These are phyloP conservation scores for Salix udensis DNA, from an alignment of 345 rosid species.

Conservation along the genomic window DNA sequence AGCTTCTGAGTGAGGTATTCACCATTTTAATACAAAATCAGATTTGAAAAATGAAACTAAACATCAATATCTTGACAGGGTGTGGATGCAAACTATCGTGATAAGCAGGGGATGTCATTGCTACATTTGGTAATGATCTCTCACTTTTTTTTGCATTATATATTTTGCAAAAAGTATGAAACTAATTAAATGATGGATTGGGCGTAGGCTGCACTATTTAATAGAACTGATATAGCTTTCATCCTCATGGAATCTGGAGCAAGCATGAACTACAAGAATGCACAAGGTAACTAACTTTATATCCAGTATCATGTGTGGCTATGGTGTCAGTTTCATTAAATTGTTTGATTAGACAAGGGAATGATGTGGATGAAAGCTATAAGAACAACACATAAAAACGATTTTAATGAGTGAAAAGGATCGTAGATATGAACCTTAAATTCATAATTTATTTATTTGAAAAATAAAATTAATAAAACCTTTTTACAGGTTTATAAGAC, in stretches of 20 bases:
- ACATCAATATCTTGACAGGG: constrained; percentile 47
- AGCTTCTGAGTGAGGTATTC: constrained; percentile 74
- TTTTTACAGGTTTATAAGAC: too few relatives aligned
- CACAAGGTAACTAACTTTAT: constrained; percentile 60
- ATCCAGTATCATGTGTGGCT: constrained; percentile 2
- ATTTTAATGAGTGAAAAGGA: too few relatives aligned
- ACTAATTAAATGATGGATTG: constrained; percentile 20
- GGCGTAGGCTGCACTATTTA: constrained; percentile 73
- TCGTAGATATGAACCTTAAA: too few relatives aligned
- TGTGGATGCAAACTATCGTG: constrained; percentile 83
- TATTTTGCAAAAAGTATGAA: neutral
- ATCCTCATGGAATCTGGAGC: constrained; percentile 81
- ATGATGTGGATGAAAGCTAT: neutral
- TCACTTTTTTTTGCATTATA: constrained; percentile 2
- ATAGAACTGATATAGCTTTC: constrained; percentile 72
- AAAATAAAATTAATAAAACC: too few relatives aligned
- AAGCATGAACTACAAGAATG: constrained; percentile 74
- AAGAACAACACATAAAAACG: too few relatives aligned
- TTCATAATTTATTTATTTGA: too few relatives aligned
- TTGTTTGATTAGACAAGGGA: neutral
- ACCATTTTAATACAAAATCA: constrained; percentile 7
- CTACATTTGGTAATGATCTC: constrained; percentile 65
- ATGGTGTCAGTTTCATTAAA: neutral
- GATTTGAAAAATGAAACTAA: constrained; percentile 5
- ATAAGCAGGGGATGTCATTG: constrained; percentile 86